Base-by-base conservation (phyloP, 768 basidiomycete species). In the Termitomyces sp. region DNA sequence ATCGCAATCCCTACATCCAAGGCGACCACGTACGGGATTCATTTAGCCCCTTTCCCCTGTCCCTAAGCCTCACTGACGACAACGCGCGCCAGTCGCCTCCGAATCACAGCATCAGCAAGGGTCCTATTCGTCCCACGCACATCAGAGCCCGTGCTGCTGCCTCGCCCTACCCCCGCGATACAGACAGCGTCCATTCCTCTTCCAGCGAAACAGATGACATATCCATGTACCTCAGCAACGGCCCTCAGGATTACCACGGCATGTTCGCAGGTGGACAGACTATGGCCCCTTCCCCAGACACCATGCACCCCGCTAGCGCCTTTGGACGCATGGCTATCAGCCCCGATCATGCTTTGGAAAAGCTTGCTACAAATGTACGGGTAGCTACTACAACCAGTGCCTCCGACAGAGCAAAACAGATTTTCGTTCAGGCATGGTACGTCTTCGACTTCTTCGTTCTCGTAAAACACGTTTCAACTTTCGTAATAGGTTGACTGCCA, bases 361-460 rank as follows among this genome's bases (percentile, higher is more conserved):
- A 93, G 75, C 78, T 93, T 56, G 92, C 93, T 4, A 88, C 86
- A 43, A 93, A 91, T 65, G 91, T 93, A 36, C 85, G 92, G 51
- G 88, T 88, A 44, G 93, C 93, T 13, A 94, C 92, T 3, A 95
- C 92, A 8, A 93, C 92, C 39, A 93, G 89, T 67, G 92, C 93
- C 51, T 93, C 92, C 12, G 93, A 95, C 71, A 77, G 93, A 67
- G 92, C 93, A 53, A 93, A 93, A 67, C 91, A 93, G 73, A 93
- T 93, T 66, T 95, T 95, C 67, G 92, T 94, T 20, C 93, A 94
- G 72, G 91, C 91, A 56, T 95, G 93, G 93, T 93, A 63, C 63
- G 87, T 80, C 42, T 56, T 33, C 55, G 44, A 58, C 63, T 42
- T 63, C 50, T 44, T 20, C 44, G 4, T 20, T 27, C 36, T 30